A percentile compares a stretch with the other conserved stretches of the same genome.
phyloP scores from a whole-genome alignment of 148 eudicot species.

The Cornus kousa region DNA sequence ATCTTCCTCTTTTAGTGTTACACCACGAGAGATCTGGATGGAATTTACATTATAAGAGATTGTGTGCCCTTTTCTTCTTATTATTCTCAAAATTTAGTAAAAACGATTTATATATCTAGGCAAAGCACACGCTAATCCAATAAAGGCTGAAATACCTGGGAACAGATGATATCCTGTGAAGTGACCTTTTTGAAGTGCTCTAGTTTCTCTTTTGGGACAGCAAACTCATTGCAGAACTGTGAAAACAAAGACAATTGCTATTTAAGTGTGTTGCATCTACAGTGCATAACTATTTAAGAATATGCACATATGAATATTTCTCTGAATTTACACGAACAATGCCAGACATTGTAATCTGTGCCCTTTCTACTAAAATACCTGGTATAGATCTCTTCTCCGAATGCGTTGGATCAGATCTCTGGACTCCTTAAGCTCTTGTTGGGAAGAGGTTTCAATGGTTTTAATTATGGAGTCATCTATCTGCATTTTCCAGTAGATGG shows the following conservation, averaged over 20 bases:
- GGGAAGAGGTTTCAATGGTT: constrained; percentile 39
- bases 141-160: constrained; percentile 38
- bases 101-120: background rate
- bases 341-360: background rate
- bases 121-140: background rate
- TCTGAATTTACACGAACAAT: background rate
- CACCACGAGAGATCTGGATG: constrained; percentile 39
- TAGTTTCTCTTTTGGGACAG: constrained; percentile 58
- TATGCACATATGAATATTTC: background rate
- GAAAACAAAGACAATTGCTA: background rate
- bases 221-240: constrained; percentile 70
- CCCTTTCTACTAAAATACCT: constrained; percentile 30
- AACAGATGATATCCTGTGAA: constrained; percentile 50
- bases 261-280: background rate
- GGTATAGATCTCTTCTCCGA: constrained; percentile 62
- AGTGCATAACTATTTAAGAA: background rate
- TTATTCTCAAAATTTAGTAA: no score
- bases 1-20: constrained; percentile 57
- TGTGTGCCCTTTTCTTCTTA: background rate
- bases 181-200: constrained; percentile 52
- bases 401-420: constrained; percentile 55
- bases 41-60: background rate
- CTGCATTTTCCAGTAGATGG: constrained; percentile 27
- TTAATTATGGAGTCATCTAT: constrained; percentile 63
- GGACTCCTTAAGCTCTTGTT: constrained; percentile 52